Evolutionary conservation across 116 monocot genomes (phyloP).

Genomic region (Papilionanthe hybrid): DNA sequence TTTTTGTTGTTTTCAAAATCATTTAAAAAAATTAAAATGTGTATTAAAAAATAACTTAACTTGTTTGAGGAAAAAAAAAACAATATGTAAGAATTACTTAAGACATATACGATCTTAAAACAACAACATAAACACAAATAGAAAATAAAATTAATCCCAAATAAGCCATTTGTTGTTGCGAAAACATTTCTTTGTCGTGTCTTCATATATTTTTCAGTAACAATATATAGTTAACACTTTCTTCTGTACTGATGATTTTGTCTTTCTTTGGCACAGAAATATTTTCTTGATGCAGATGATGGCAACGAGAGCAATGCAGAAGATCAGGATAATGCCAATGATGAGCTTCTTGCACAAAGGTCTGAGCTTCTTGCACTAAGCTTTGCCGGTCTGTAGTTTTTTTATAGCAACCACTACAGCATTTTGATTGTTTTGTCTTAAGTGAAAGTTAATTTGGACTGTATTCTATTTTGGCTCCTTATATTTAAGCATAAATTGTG

Average conservation of each 20-base stretch:
- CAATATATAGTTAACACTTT: not conserved
- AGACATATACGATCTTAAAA: no score
- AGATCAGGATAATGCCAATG: slow-evolving; percentile 23
- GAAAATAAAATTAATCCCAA: no score
- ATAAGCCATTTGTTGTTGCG: not conserved
- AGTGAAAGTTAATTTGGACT: no score
- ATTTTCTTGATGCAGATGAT: slow-evolving; percentile 85
- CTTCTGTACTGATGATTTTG: not conserved
- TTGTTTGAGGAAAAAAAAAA: no score
- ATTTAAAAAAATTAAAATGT: no score
- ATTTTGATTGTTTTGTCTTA: not conserved
- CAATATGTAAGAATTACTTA: no score
- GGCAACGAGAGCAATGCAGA: slow-evolving; percentile 40
- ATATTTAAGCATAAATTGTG: no score
- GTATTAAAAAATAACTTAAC: no score
- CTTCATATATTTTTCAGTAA: not conserved
- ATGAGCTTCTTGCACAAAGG: slow-evolving; percentile 26
- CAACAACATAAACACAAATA: no score
- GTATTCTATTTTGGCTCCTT: no score
- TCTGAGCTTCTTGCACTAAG: slow-evolving; percentile 23
- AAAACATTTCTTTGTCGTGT: not conserved
- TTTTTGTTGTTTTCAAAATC: no score
- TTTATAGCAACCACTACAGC: not conserved
- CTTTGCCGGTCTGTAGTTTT: slow-evolving; percentile 8
- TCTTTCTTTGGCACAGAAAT: slow-evolving; percentile 43